Conservation (phyloP, 306 rosid species). For the Chamaecrista fasciculata region DNA sequence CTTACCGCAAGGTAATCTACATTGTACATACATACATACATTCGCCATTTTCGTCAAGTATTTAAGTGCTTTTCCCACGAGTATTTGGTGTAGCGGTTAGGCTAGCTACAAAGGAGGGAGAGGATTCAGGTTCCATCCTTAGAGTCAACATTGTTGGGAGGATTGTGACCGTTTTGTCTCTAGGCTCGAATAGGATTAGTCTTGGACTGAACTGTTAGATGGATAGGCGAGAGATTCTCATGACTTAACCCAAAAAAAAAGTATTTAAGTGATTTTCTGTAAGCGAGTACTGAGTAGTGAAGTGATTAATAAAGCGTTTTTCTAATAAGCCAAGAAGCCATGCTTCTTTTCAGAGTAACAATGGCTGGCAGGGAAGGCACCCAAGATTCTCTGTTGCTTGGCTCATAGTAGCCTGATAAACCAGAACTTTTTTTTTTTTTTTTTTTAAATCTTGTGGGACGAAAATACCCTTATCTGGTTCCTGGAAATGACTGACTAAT, state of each 20-base stretch:
- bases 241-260: too few relatives aligned
- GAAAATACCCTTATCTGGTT: constrained; percentile 32
- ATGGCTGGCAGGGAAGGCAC: constrained; percentile 37
- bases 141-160: too few relatives aligned
- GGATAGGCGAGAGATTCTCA: too few relatives aligned
- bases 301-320: neutral
- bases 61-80: neutral
- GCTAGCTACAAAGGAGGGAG: too few relatives aligned
- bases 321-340: neutral
- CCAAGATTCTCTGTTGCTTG: constrained; percentile 34
- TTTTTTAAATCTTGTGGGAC: constrained; percentile 43
- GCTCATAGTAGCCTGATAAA: constrained; percentile 39
- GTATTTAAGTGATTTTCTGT: neutral
- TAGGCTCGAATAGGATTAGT: too few relatives aligned
- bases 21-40: neutral
- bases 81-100: too few relatives aligned
- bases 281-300: neutral
- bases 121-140: too few relatives aligned
- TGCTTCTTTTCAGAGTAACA: neutral
- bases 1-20: constrained; percentile 96
- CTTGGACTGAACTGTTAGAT: too few relatives aligned
- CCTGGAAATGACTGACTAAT: neutral
- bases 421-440: constrained; percentile 28
- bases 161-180: too few relatives aligned
- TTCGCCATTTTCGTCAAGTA: neutral